Conservation (phyloP, 257 asterid genomes). For the Nicotiana noctiflora region DNA sequence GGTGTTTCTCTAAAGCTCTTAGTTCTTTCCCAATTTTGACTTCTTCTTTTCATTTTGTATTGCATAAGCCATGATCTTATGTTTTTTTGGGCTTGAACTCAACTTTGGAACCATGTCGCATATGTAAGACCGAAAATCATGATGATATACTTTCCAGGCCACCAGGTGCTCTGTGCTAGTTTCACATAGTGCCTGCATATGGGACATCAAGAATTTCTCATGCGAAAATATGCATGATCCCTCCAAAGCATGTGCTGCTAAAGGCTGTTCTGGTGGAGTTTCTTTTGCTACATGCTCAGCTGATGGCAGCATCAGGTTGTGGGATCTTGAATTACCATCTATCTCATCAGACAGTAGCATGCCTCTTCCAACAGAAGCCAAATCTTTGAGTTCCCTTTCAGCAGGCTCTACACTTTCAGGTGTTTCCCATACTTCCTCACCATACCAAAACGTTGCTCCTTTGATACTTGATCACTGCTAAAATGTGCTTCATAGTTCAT, state of each 20-base stretch:
- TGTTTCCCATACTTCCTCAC: constrained; percentile 20
- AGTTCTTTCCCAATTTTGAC: background rate
- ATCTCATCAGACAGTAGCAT: constrained; percentile 16
- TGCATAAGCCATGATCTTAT: background rate
- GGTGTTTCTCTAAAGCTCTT: constrained; percentile 24
- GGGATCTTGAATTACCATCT: constrained; percentile 56
- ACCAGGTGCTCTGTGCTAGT: constrained; percentile 61
- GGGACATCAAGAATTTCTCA: constrained; percentile 57
- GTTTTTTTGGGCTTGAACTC: constrained; percentile 12
- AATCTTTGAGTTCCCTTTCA: constrained; percentile 11
- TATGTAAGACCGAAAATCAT: constrained; percentile 27
- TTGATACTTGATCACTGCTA: background rate
- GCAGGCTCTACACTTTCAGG: constrained; percentile 35
- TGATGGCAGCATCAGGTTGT: constrained; percentile 61
- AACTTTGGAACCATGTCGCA: constrained; percentile 21
- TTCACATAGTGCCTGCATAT: constrained; percentile 64
- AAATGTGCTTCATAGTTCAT: background rate
- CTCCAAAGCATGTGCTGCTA: constrained; percentile 50
- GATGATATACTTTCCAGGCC: constrained; percentile 46
- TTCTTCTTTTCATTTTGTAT: background rate
- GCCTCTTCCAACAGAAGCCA: constrained; percentile 20
- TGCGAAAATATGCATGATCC: constrained; percentile 59
- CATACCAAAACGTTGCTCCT: background rate
- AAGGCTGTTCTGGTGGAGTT: constrained; percentile 68
- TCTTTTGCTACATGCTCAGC: constrained; percentile 71